Evolutionary conservation across 2,329 filamentous ascomycete species (phyloP).

Genomic region (Fusarium nurragi): DNA sequence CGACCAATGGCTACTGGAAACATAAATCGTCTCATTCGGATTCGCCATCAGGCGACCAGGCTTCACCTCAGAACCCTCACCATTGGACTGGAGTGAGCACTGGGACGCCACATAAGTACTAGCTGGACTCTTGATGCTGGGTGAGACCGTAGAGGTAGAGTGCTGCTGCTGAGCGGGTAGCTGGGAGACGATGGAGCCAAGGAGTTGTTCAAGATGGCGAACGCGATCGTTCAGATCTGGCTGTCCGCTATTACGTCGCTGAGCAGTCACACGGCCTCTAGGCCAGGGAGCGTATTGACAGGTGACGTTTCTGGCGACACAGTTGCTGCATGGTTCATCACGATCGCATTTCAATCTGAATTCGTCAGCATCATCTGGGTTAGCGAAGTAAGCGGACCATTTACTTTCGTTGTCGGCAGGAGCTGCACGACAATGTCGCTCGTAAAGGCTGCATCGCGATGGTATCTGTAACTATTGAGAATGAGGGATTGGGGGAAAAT

Average conservation of each 20-base stretch:
- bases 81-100: background rate
- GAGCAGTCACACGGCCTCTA: slow-evolving; percentile 8
- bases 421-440: slow-evolving; percentile 22
- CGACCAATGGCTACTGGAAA: slow-evolving; percentile 34
- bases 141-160: background rate
- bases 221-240: slow-evolving; percentile 29
- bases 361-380: background rate
- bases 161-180: slow-evolving; percentile 5
- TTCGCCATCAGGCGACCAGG: slow-evolving; percentile 24
- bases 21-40: slow-evolving; percentile 33
- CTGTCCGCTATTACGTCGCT: slow-evolving; percentile 1
- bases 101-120: background rate
- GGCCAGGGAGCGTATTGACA: slow-evolving; percentile 28
- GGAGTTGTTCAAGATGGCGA: slow-evolving; percentile 27
- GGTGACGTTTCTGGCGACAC: slow-evolving; percentile 25
- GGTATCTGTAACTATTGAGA: background rate
- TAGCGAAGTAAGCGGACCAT: background rate
- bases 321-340: slow-evolving; percentile 36
- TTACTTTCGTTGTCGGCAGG: slow-evolving; percentile 21
- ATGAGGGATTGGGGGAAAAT: background rate
- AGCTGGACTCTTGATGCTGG: background rate
- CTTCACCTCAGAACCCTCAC: slow-evolving; percentile 6
- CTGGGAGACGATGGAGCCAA: slow-evolving; percentile 30
- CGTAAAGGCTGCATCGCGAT: slow-evolving; percentile 1
- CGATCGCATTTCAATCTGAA: slow-evolving; percentile 31